A percentile compares a stretch with the other conserved stretches of the same genome.
Evolutionary conservation across 495 filamentous ascomycete species (phyloP).

Genomic region (Aspergillus sclerotiicarbonarius): DNA sequence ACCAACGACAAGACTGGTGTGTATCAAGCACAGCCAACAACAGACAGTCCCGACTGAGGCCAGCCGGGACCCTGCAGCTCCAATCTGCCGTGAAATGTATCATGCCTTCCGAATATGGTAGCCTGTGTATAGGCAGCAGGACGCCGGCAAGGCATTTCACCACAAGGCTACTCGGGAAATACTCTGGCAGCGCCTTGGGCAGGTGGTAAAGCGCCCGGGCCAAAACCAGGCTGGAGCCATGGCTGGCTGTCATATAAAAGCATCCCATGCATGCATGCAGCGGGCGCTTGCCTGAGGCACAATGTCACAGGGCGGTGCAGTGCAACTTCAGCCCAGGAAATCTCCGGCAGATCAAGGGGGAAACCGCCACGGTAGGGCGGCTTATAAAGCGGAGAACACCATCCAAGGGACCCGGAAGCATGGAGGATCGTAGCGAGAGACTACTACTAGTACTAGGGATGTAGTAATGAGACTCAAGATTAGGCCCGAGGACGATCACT

Average conservation of each 20-base stretch:
- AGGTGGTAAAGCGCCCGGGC: constrained; percentile 8
- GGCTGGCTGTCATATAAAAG: neutral
- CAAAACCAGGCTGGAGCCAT: constrained; percentile 12
- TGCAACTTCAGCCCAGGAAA: neutral
- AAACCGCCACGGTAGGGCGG: neutral
- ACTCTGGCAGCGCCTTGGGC: constrained; percentile 10
- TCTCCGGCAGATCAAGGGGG: neutral
- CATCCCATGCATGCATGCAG: neutral
- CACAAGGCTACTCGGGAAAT: neutral
- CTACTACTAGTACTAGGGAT: too few species aligned
- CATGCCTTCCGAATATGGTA: neutral
- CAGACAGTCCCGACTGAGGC: too few species aligned
- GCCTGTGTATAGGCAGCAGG: neutral
- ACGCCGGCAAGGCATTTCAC: constrained; percentile 17
- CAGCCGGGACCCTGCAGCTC: too few species aligned
- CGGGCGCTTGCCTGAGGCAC: neutral
- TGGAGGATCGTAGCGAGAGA: too few species aligned
- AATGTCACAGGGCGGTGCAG: neutral
- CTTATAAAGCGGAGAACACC: neutral
- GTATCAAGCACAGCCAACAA: too few species aligned
- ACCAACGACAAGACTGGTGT: too few species aligned
- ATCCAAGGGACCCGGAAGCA: neutral
- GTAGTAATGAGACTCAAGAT: too few species aligned
- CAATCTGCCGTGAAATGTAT: neutral
- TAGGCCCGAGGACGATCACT: too few species aligned